A percentile compares a stretch with the other conserved stretches of the same genome.
Conservation (phyloP, 2,329 filamentous ascomycete genomes). For the Trichoderma koningiopsis region DNA sequence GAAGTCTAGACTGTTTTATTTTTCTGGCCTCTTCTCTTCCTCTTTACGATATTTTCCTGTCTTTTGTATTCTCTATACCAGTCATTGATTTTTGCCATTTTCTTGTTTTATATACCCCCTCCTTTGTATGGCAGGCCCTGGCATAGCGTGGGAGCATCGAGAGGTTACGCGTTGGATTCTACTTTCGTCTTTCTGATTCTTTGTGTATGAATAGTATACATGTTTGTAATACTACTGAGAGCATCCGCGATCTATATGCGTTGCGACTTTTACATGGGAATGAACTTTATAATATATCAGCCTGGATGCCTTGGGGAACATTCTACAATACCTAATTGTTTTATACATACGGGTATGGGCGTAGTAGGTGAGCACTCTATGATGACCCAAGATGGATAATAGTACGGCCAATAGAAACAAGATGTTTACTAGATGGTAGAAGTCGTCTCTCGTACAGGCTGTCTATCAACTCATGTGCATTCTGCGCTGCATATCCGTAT, state of each 20-base stretch:
- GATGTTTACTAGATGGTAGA: not conserved
- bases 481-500: not conserved
- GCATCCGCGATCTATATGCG: not conserved
- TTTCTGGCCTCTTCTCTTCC: not conserved
- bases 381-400: too few species aligned
- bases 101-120: conserved; percentile 22
- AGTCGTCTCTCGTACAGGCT: not conserved
- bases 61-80: not conserved
- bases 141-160: conserved; percentile 26
- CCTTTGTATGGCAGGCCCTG: conserved; percentile 23
- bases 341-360: not conserved
- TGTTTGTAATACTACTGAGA: conserved; percentile 8
- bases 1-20: conserved; percentile 56
- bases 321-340: not conserved
- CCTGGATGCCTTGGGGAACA: not conserved
- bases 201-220: conserved; percentile 16
- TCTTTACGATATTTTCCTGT: not conserved
- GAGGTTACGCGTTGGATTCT: conserved; percentile 24
- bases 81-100: conserved; percentile 4
- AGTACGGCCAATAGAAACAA: not conserved
- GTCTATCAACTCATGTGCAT: not conserved
- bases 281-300: not conserved
- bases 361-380: not conserved
- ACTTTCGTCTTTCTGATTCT: conserved; percentile 12
- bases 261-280: not conserved